Evolutionary conservation across 139 green algal genomes (phyloP).

Genomic region (Yamagishiella unicocca): DNA sequence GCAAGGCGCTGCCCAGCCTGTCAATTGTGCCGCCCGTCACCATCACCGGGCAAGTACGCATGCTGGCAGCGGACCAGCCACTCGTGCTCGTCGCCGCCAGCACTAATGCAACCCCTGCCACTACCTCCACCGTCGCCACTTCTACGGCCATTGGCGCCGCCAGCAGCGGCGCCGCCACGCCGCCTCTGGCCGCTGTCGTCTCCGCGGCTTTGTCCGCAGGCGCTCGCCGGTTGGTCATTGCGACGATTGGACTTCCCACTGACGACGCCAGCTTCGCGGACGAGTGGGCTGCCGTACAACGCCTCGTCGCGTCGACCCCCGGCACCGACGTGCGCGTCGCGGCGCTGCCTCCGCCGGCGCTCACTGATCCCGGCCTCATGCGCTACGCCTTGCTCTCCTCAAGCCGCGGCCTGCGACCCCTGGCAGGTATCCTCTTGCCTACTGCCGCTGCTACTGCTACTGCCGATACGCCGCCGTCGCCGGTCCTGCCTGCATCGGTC

Average conservation of each 20-base stretch:
- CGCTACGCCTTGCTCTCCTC: constrained; percentile 41
- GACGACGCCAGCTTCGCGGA: not conserved
- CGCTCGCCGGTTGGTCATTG: not conserved
- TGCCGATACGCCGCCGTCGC: not conserved
- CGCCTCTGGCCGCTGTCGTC: not conserved
- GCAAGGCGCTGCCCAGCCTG: not conserved
- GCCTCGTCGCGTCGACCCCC: not conserved
- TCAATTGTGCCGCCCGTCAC: not conserved
- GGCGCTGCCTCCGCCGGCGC: not conserved
- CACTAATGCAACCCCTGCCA: not conserved
- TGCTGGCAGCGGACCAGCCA: not conserved
- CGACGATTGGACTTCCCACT: not conserved
- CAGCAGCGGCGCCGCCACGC: not conserved
- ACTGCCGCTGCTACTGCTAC: not conserved
- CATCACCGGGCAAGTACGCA: not conserved
- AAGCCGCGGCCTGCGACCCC: not conserved
- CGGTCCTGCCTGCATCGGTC: not conserved
- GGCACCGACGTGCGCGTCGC: constrained; percentile 5
- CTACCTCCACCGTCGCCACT: no score
- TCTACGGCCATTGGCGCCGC: not conserved
- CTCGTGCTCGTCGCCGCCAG: not conserved
- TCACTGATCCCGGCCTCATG: not conserved
- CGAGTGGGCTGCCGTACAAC: not conserved
- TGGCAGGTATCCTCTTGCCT: not conserved
- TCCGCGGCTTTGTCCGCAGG: not conserved